phyloP scores from a whole-genome alignment of 306 rosid genomes.

The Bauhinia variegata region DNA sequence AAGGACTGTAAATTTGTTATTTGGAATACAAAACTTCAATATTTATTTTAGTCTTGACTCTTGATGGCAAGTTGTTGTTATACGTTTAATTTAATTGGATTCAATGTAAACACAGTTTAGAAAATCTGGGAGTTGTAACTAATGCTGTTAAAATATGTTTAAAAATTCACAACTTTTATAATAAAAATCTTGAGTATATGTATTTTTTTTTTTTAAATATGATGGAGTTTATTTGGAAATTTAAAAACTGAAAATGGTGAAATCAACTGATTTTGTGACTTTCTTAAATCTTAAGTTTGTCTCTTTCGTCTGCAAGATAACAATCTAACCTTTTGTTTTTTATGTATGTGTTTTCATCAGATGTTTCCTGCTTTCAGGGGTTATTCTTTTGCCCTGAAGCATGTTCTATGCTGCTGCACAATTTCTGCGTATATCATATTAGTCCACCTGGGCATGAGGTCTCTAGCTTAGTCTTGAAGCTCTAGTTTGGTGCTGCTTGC shows the following conservation, averaged over 20 bases:
- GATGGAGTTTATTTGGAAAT: not conserved
- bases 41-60: constrained; percentile 18
- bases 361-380: constrained; percentile 95
- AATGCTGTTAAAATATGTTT: constrained; percentile 5
- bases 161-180: not conserved
- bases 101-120: not conserved
- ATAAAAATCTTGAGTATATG: not conserved
- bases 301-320: constrained; percentile 23
- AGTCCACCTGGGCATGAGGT: constrained; percentile 99
- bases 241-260: not conserved
- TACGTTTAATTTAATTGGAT: not conserved
- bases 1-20: not conserved
- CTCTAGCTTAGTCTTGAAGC: constrained; percentile 49
- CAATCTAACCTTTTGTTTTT: constrained; percentile 39
- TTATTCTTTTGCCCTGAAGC: constrained; percentile 91
- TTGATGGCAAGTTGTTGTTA: not conserved
- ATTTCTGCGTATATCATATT: constrained; percentile 94
- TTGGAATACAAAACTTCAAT: not conserved
- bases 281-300: constrained; percentile 10
- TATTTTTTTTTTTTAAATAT: constrained; percentile 1
- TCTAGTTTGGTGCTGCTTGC: constrained; percentile 23
- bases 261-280: not conserved
- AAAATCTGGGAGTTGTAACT: constrained; percentile 3
- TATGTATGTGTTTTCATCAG: constrained; percentile 58
- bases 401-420: constrained; percentile 86